Evolutionary conservation across 202 grass and related monocot genomes (phyloP), one percentile per base, ranked within the genome.

Genomic region (Saccharum hybrid): DNA sequence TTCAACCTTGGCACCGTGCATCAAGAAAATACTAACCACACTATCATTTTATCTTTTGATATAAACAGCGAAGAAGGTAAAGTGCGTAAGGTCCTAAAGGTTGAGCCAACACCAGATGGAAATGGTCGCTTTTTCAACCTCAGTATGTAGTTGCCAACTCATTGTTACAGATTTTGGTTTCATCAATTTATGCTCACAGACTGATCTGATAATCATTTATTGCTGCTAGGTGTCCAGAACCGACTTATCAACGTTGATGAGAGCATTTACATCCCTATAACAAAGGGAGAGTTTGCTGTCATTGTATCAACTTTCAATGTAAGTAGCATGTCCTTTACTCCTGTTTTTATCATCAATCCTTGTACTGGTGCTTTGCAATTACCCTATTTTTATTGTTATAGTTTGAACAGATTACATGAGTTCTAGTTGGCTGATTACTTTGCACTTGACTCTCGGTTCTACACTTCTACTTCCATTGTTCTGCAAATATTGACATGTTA

Each of bases 111-210:
- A 68, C 96, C 93, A 68, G 96, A 98, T 92, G 93, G 93, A 74
- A 95, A 90, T 60, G 86, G 96, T 28, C 89, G 88, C 16, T 94
- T 95, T 89, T 98, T 98, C 79, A 98, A 95, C 90, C 96, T 98
- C 33, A 98, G 96, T 98, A 98, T 78, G 88, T 81, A 38, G 39
- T 67, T 38, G 1, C 13, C 22, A 77, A 70, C 42, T 10, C n/a
- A 76, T 23, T 75, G 0, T 69, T 62, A 5, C 36, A 74, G 2
- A 67, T 68, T 84, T 21, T 69, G 54, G 72, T 69, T 57, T 13
- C 23, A 78, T 68, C 10, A 16, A 26, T 83, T 18, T 68, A 31
- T 62, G 19, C 7, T 75, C 49, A 15, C n/a, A 48, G 61, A 71
- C 63, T 71, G 41, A 81, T 65, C 11, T 72, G 14, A 33, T 74